Conservation (phyloP, 1,284 basidiomycete genomes). For the Puccinia polysora region DNA sequence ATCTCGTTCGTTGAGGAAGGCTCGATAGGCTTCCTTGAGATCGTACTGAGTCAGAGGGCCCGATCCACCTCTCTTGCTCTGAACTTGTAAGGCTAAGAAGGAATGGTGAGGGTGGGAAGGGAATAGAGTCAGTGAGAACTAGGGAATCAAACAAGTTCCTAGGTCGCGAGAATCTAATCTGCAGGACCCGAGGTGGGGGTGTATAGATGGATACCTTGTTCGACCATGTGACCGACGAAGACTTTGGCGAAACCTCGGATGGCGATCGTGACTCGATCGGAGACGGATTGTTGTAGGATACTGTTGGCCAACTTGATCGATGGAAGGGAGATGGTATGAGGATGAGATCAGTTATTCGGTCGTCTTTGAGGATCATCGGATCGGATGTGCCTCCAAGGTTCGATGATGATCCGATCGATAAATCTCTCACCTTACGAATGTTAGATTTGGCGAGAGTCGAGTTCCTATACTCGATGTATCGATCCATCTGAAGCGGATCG, state of each 20-base stretch:
- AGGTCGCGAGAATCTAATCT: background rate
- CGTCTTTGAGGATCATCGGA: too few species aligned
- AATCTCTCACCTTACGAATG: slow-evolving; percentile 64
- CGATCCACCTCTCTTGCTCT: slow-evolving; percentile 65
- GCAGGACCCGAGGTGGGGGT: background rate
- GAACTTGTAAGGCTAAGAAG: slow-evolving; percentile 66
- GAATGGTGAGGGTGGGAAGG: background rate
- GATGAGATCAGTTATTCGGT: too few species aligned
- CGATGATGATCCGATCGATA: slow-evolving; percentile 17
- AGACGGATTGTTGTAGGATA: slow-evolving; percentile 69
- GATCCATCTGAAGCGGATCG: slow-evolving; percentile 73
- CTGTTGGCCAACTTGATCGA: slow-evolving; percentile 71
- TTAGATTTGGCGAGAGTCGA: slow-evolving; percentile 76
- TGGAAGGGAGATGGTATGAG: too few species aligned
- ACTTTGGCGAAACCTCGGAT: slow-evolving; percentile 84
- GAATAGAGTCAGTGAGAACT: too few species aligned
- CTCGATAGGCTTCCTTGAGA: slow-evolving; percentile 75
- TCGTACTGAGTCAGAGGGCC: slow-evolving; percentile 80
- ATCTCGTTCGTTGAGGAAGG: slow-evolving; percentile 72
- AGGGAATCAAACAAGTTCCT: too few species aligned
- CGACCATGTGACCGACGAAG: slow-evolving; percentile 85
- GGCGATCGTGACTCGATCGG: slow-evolving; percentile 76
- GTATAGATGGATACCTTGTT: slow-evolving; percentile 62
- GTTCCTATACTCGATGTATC: slow-evolving; percentile 78
- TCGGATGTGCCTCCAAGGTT: too few species aligned